Percentiles rank a stretch among this genome's conserved stretches.
Conservation (phyloP, 148 eudicot species). For the Rhododendron griersonianum region DNA sequence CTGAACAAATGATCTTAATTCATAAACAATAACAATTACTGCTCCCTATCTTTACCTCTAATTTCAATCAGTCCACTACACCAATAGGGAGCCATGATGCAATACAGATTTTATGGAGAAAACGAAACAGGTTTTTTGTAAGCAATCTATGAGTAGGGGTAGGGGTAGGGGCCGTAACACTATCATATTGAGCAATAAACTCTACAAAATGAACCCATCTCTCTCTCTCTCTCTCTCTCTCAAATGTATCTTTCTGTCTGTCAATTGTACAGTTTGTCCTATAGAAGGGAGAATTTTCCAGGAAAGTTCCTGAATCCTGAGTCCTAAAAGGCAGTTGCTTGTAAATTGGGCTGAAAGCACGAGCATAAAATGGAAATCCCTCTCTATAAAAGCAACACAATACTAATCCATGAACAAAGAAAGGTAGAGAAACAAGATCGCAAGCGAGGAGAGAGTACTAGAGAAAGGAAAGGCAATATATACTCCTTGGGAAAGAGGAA, state of each 20-base stretch:
- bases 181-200: neutral
- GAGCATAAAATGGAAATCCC: neutral
- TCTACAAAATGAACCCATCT: neutral
- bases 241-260: neutral
- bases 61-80: neutral
- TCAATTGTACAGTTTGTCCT: neutral
- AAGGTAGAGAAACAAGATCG: neutral
- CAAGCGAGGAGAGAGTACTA: neutral
- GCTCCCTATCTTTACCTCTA: neutral
- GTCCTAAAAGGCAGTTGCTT: neutral
- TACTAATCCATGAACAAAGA: neutral
- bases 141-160: neutral
- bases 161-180: neutral
- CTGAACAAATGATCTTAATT: no score
- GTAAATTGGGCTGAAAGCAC: neutral
- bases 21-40: no score
- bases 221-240: neutral
- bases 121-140: neutral
- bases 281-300: slow-evolving; percentile 15
- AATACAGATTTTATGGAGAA: neutral
- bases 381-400: slow-evolving; percentile 11
- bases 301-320: slow-evolving; percentile 22
- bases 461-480: neutral
- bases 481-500: neutral
- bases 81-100: neutral